Base-by-base conservation (phyloP, 345 rosid species). In the Cardamine occulta region DNA sequence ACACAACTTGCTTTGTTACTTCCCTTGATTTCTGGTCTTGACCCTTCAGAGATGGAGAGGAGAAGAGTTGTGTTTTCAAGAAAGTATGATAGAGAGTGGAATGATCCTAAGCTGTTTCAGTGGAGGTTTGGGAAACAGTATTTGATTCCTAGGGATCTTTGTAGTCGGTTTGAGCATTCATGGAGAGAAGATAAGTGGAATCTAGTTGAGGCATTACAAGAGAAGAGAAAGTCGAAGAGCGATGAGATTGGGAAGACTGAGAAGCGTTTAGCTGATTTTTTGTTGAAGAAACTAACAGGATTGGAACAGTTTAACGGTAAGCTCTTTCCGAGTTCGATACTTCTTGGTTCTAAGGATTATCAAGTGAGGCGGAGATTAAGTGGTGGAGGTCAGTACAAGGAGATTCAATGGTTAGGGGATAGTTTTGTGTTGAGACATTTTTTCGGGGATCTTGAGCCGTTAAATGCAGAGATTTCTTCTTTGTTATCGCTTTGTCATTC, bases 361-460 rank as follows among this genome's bases (percentile, higher is more conserved):
- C 90, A 82, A 63, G 93, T 92, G 70, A 87, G 89, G 80, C 56
- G 89, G 56, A 68, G 98, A 63, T 19, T 92, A 61, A 90, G 93
- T 13, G 82, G 73, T 40, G 89, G 88, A 66, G 80, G 81, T 23
- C 86, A 92, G 83, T 84, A 80, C 45, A 95, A 92, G 85, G 99
- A 90, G 80, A 90, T 95, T 63, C 91, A 84, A 44, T 92, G 99
- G 99, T 75, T 90, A 61, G 99, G 98, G 34, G 93, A 95, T 59
- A 78, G 73, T 52, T 95, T 86, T 14, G 88, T 81, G 6, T 4
- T 89, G 82, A 85, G 96, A 69, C 96, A 88, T 63, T 83, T 92
- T 68, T 80, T 72, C 24, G 87, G 85, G 21, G 97, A 88, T 57
- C 70, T 85, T 60, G 86, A 83, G 55, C 82, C 89, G 7, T 73